A percentile compares a stretch with the other conserved stretches of the same genome.
phyloP scores from a whole-genome alignment of 495 filamentous ascomycete species.

The Trichoderma virens region DNA sequence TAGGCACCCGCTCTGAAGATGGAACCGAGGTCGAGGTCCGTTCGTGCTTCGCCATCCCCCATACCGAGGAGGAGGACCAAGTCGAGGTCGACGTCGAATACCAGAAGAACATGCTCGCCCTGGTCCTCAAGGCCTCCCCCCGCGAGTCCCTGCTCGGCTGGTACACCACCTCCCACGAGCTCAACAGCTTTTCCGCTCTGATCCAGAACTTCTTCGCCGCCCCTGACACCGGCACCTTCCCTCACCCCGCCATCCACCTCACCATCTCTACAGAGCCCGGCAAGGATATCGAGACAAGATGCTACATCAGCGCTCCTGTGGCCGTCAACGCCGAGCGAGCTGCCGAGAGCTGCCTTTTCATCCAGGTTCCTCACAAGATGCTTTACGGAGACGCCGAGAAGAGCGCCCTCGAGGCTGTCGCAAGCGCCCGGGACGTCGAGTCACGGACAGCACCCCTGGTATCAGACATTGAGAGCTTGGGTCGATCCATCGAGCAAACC shows the following conservation, averaged over 20 bases:
- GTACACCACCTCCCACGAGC: conserved; percentile 92
- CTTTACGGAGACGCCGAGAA: conserved; percentile 86
- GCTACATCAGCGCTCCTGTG: conserved; percentile 91
- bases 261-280: conserved; percentile 85
- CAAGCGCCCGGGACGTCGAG: conserved; percentile 71
- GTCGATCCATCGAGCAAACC: conserved; percentile 76
- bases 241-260: conserved; percentile 91
- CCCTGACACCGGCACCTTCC: conserved; percentile 92
- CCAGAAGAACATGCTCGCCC: conserved; percentile 94
- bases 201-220: conserved; percentile 99
- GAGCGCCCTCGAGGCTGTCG: conserved; percentile 79
- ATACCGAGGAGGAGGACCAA: conserved; percentile 96
- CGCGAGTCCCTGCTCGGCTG: conserved; percentile 91
- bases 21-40: conserved; percentile 91
- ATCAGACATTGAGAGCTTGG: conserved; percentile 81
- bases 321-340: conserved; percentile 92
- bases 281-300: conserved; percentile 72
- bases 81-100: conserved; percentile 99
- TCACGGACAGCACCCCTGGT: conserved; percentile 61
- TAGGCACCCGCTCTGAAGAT: conserved; percentile 89
- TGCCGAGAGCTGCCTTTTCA: conserved; percentile 90
- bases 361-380: conserved; percentile 82
- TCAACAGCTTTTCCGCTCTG: conserved; percentile 95
- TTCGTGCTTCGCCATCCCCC: conserved; percentile 92
- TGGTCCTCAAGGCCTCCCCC: conserved; percentile 90